A percentile compares a stretch with the other conserved stretches of the same genome.
These are phyloP conservation scores for Kwoniella shivajii DNA, from an alignment of 1,284 basidiomycete genomes.

Conservation along the genomic window DNA sequence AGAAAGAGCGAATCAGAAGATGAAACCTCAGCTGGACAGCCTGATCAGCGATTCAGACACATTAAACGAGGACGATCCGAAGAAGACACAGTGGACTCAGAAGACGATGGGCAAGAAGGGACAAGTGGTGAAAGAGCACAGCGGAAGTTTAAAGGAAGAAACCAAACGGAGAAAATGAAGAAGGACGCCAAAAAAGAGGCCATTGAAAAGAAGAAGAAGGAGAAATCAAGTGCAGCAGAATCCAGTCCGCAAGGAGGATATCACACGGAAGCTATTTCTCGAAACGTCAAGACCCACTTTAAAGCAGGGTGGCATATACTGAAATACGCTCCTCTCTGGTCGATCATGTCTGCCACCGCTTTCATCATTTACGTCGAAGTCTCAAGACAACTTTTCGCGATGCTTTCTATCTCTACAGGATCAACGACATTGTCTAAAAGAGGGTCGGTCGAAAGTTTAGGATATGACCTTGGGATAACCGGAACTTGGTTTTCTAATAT, in stretches of 20 bases:
- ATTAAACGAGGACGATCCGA: too few species aligned
- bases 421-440: conserved; percentile 2
- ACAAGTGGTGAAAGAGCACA: neutral
- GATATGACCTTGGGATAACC: conserved; percentile 13
- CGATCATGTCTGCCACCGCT: neutral
- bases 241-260: neutral
- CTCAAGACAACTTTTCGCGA: conserved; percentile 16
- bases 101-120: neutral
- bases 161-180: neutral
- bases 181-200: neutral
- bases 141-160: neutral
- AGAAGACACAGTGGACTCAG: neutral
- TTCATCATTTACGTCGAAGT: conserved; percentile 18
- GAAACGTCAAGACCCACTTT: neutral
- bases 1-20: too few species aligned
- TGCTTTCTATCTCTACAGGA: conserved; percentile 13
- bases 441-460: neutral
- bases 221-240: neutral
- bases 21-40: too few species aligned
- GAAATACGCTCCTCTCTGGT: conserved; percentile 17
- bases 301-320: conserved; percentile 9
- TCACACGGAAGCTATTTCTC: neutral
- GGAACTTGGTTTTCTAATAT: conserved; percentile 15
- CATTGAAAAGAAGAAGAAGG: neutral
- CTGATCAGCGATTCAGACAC: too few species aligned